A percentile compares a stretch with the other conserved stretches of the same genome.
phyloP scores from a whole-genome alignment of 139 green algal genomes.

The Chlorella sp. region DNA sequence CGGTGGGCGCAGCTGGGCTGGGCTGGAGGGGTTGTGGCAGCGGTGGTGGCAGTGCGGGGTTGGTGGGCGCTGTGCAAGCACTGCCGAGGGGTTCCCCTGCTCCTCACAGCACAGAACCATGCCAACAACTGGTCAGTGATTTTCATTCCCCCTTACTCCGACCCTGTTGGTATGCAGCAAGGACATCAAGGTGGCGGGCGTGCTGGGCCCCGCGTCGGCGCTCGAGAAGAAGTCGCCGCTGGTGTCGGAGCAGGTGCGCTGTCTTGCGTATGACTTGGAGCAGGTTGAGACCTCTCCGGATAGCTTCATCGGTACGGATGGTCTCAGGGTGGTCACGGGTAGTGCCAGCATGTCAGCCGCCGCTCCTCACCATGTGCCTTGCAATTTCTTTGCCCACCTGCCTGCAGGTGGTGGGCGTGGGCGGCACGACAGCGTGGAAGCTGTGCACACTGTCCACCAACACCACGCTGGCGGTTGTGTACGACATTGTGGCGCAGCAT shows the following conservation, averaged over 20 bases:
- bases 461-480: slow-evolving; percentile 83
- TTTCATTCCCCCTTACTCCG: too few species aligned
- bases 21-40: too few species aligned
- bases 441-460: slow-evolving; percentile 76
- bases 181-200: slow-evolving; percentile 79
- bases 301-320: neutral
- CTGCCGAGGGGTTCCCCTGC: too few species aligned
- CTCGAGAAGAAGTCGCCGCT: slow-evolving; percentile 84
- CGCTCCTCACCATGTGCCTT: neutral
- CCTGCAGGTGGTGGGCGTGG: slow-evolving; percentile 84
- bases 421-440: slow-evolving; percentile 92
- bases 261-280: neutral
- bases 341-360: neutral
- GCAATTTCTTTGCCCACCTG: neutral
- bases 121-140: too few species aligned
- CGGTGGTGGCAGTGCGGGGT: too few species aligned
- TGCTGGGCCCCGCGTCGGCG: slow-evolving; percentile 83
- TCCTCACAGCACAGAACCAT: neutral
- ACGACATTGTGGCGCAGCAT: slow-evolving; percentile 78
- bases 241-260: slow-evolving; percentile 70
- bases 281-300: neutral
- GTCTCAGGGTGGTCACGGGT: neutral
- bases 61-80: too few species aligned
- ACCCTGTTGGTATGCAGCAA: neutral
- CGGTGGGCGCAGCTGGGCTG: neutral